Percentiles rank a stretch among this genome's conserved stretches.
Conservation (phyloP, 2,329 filamentous ascomycete species). For the Neonectria neomacrospora region DNA sequence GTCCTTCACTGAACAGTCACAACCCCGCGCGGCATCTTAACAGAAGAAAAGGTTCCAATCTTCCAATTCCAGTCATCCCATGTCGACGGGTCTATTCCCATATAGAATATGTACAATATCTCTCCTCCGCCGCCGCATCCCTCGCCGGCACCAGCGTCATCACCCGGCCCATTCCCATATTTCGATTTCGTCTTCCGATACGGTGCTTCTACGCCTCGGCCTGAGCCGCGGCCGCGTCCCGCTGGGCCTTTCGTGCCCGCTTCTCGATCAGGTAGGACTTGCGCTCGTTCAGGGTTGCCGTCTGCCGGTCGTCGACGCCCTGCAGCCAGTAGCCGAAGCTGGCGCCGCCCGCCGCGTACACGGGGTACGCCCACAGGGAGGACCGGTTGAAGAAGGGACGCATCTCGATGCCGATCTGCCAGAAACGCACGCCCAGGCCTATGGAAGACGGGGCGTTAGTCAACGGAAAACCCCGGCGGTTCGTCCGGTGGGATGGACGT, state of each 20-base stretch:
- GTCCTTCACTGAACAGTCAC: neutral
- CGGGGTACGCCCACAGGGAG: constrained; percentile 90
- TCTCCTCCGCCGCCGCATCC: neutral
- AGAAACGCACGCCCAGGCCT: constrained; percentile 93
- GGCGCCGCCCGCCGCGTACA: constrained; percentile 86
- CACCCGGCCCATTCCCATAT: constrained; percentile 6
- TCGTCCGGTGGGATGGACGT: neutral
- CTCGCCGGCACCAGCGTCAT: neutral
- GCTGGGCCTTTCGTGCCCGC: constrained; percentile 72
- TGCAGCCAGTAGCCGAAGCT: constrained; percentile 98
- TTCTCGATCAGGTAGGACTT: constrained; percentile 88
- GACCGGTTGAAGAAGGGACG: constrained; percentile 88
- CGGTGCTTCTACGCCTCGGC: constrained; percentile 41
- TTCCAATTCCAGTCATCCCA: constrained; percentile 40
- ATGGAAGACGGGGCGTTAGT: constrained; percentile 25
- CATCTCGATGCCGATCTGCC: constrained; percentile 99
- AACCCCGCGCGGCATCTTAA: constrained; percentile 2
- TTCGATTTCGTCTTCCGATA: constrained; percentile 11
- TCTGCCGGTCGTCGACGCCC: constrained; percentile 86
- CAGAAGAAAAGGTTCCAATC: constrained; percentile 24
- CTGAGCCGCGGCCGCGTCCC: constrained; percentile 45
- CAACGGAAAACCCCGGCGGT: neutral
- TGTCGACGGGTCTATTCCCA: constrained; percentile 42
- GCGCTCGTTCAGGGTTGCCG: constrained; percentile 79
- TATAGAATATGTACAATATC: constrained; percentile 42